A percentile compares a stretch with the other conserved stretches of the same genome.
phyloP scores from a whole-genome alignment of 768 basidiomycete species.

The Russula vinacea region DNA sequence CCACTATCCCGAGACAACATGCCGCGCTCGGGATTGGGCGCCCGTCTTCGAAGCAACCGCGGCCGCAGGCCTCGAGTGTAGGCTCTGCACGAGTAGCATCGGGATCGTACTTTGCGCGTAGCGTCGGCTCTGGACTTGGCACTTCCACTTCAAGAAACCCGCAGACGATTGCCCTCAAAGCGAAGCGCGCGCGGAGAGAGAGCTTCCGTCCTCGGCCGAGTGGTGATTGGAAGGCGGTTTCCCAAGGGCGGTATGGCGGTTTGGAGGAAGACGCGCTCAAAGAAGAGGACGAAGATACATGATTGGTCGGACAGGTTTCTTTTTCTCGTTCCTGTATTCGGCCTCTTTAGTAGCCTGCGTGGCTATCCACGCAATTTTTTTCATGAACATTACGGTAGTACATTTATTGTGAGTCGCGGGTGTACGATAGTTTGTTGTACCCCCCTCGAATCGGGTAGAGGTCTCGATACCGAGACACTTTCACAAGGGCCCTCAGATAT shows the following conservation, averaged over 20 bases:
- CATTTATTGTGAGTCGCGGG: conserved; percentile 20
- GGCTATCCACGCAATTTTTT: conserved; percentile 23
- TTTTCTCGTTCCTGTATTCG: conserved; percentile 12
- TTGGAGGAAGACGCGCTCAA: conserved; percentile 34
- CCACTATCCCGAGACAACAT: conserved; percentile 51
- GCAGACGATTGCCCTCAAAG: conserved; percentile 45
- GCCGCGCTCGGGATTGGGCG: conserved; percentile 56
- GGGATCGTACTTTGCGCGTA: conserved; percentile 15
- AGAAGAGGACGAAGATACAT: conserved; percentile 35
- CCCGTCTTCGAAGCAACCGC: conserved; percentile 38
- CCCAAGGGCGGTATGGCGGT: conserved; percentile 33
- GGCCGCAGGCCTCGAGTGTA: conserved; percentile 32
- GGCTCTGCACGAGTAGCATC: neutral
- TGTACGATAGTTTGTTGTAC: conserved; percentile 29
- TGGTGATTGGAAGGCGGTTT: conserved; percentile 44
- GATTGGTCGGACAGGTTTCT: neutral
- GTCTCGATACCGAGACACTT: neutral
- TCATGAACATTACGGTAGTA: conserved; percentile 20
- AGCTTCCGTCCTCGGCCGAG: conserved; percentile 84
- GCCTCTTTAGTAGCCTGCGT: conserved; percentile 11
- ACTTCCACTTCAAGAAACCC: conserved; percentile 25
- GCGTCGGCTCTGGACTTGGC: conserved; percentile 23
- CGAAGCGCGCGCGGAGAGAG: conserved; percentile 57
- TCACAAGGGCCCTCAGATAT: neutral
- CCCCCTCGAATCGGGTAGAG: conserved; percentile 1